Base-by-base conservation (phyloP, 768 basidiomycete species). In the Rhizopogon vulgaris region DNA sequence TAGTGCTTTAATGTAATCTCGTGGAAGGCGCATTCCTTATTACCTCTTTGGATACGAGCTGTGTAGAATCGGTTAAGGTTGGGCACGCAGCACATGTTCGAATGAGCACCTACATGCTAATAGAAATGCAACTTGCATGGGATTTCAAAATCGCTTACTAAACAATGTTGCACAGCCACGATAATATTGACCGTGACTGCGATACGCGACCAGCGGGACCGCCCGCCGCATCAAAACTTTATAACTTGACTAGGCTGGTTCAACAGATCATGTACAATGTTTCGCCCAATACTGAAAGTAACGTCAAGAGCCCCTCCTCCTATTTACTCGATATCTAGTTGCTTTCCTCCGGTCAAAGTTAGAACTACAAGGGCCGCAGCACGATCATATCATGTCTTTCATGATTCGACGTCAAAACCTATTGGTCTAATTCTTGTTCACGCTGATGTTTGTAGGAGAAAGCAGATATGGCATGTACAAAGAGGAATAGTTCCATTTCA, bases 201-300 rank as follows among this genome's bases (percentile, higher is more conserved):
- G 22, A 22, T 22, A 22, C 22, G 22, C 22, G 22, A 22, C 22
- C 22, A 3, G 27, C 40, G 51, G 30, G 14, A 38, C 48, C 41
- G 51, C 43, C 10, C n/a, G 18, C 17, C 14, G 6, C 27, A 43
- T 43, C 42, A 43, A 45, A 45, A 30, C 12, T 18, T 2, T 25
- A 46, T 30, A 2, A 30, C 28, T 30, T 30, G 28, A 34, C 28
- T n/a, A n/a, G n/a, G 14, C 22, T 25, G 38, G 14, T 24, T 40
- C 49, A 46, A 53, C 52, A 52, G 38, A 60, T 55, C 49, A 82
- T 80, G 80, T 71, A 67, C 74, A 46, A 84, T 83, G 81, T 69
- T 80, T 66, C 79, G 73, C 51, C 63, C 67, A 60, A 59, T 24
- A 25, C 38, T 52, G 51, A 60, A 54, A 58, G 38, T 43, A 27